Evolutionary conservation across 257 asterid species (phyloP), one percentile per base, ranked within the genome.

Genomic region (Gardenia jasminoides): DNA sequence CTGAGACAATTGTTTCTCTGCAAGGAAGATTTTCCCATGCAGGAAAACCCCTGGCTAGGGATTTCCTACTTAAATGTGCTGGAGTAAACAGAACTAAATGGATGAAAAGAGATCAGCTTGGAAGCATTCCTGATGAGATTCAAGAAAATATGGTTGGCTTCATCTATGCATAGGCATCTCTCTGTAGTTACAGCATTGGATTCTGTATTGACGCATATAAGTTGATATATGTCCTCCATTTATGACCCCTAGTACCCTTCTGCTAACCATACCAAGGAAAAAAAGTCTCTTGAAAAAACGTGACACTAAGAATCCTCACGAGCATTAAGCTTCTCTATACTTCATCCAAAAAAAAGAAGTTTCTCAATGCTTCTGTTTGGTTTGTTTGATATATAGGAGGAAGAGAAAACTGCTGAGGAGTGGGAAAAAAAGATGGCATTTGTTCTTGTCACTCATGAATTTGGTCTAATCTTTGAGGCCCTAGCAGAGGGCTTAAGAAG

Each of bases 21-120:
- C 94, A 90, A 77, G 98, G 98, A 76, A 89, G 95, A 80, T 93
- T 90, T 90, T 92, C 98, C 17, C 85, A 82, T 78, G 90, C 97
- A 0, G 98, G 97, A 30, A 88, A 86, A 61, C 91, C 97, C 68
- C 92, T 93, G 19, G 87, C 89, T 5, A 82, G 95, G 73, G 89
- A 86, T 62, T 79, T 91, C 84, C 92, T 93, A 48, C 94, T 93
- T 73, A 90, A 82, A 84, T 90, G 88, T 1, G 91, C 96, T 16
- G 92, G 97, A 43, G 84, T 93, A 12, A 90, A 85, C 43, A 76
- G 82, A 79, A 86, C 79, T 22, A 83, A 65, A 22, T 77, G 87
- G 28, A 83, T 82, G 80, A 84, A 86, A 50, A 92, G 83, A 71
- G 95, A 91, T 72, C 88, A 85, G 43, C 88, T 82, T 47, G 86